Percentiles rank a stretch among this genome's conserved stretches.
Conservation (phyloP, 768 basidiomycete genomes). For the Paxillus involutus region DNA sequence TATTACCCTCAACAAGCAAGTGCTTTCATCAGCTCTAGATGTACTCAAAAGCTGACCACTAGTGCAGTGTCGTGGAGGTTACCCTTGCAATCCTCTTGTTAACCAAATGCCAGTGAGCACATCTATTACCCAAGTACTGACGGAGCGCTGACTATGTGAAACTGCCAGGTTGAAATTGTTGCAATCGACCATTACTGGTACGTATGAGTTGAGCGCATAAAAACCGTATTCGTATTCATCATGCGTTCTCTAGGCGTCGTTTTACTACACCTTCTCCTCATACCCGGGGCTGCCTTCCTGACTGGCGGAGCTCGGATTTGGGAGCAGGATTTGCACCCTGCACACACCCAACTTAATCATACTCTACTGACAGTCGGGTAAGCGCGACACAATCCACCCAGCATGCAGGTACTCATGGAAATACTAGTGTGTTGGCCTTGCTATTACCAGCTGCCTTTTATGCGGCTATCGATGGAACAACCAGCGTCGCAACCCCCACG, state of each 20-base stretch:
- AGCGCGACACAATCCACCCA: conserved; percentile 8
- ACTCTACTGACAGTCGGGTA: conserved; percentile 68
- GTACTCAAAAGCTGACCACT: not conserved
- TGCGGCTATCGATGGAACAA: conserved; percentile 48
- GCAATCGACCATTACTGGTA: conserved; percentile 69
- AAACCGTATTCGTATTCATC: not conserved
- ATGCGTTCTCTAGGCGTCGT: conserved; percentile 51
- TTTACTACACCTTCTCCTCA: conserved; percentile 68
- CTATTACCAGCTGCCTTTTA: conserved; percentile 70
- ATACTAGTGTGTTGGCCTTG: conserved; percentile 55
- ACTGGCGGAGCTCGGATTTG: conserved; percentile 66
- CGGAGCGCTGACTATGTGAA: not conserved
- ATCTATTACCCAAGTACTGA: not conserved
- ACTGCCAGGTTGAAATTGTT: conserved; percentile 52
- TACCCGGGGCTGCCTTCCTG: conserved; percentile 72
- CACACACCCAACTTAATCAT: conserved; percentile 65
- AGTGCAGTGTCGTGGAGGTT: conserved; percentile 62
- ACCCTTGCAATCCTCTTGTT: conserved; percentile 69
- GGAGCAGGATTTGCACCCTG: conserved; percentile 68
- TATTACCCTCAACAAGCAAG: conserved; percentile 66
- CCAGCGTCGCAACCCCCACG: not conserved
- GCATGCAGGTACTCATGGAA: not conserved
- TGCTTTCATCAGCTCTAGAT: not conserved
- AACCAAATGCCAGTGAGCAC: conserved; percentile 68
- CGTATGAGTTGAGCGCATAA: not conserved